Base-by-base conservation (phyloP, 139 green algal species). In the Chlorella ohadii region DNA sequence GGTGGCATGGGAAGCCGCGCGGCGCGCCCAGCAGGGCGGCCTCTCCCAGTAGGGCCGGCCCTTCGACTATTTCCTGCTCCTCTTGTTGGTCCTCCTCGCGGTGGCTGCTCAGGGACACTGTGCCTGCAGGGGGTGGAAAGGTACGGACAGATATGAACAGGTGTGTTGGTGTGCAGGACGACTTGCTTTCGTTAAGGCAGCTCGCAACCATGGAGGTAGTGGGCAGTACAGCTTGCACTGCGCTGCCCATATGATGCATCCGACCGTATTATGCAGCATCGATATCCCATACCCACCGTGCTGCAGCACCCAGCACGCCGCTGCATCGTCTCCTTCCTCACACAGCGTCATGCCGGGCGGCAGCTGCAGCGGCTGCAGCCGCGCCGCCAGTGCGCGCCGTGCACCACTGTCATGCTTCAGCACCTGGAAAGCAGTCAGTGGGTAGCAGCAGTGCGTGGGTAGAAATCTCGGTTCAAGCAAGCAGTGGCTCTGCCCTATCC, bases 261-360 rank as follows among this genome's bases (percentile, higher is more conserved):
- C 44, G 9, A 51, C 44, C 44, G 7, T 51, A 9, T 9, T 16
- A 51, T 51, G 7, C 23, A 1, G 22, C 38, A 36, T 9, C 36
- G 1, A 2, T 34, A 22, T 4, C 51, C 51, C 3, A 2, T 13
- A 59, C 73, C 19, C 51, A 51, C 73, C 73, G 22, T 79, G 23
- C 41, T 79, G 73, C 31, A 79, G 51, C n/a, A 79, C n/a, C 73
- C 73, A 79, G 73, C 73, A 79, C 16, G 73, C 47, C 3, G 73
- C 19, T 31, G 73, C 73, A 33, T 79, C 73, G 28, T 79, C 73
- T 19, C 73, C 73, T 33, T 79, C 73, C 73, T 79, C 73, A 44
- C 73, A 79, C 73, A 79, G 51, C 51, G 73, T 79, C 51, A 47
- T 67, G 28, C 73, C 55, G 33, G 73, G 47, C 0, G 47, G 47